phyloP scores from a whole-genome alignment of 2,329 filamentous ascomycete species.

The Erysiphe pulchra region DNA sequence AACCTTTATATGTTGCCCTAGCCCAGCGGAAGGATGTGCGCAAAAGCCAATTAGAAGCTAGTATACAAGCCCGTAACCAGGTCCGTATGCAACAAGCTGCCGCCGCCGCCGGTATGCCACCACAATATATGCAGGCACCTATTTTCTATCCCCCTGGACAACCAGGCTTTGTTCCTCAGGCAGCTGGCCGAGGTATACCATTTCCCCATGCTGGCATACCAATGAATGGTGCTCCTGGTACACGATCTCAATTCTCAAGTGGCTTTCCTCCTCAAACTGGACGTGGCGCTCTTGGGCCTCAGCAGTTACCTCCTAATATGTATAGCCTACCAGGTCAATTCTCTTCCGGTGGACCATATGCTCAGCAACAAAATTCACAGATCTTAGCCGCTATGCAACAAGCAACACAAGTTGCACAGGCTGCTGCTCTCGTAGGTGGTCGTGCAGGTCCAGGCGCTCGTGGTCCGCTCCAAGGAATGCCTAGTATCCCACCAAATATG shows the following conservation, averaged over 20 bases:
- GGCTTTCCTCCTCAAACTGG: conserved; percentile 63
- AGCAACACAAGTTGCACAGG: conserved; percentile 28
- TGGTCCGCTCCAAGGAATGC: conserved; percentile 37
- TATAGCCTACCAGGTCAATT: conserved; percentile 62
- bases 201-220: conserved; percentile 36
- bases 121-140: conserved; percentile 65
- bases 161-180: conserved; percentile 37
- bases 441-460: conserved; percentile 21
- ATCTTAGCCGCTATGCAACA: conserved; percentile 67
- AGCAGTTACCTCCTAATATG: conserved; percentile 69
- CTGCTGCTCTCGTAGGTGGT: conserved; percentile 21
- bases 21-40: conserved; percentile 99
- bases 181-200: conserved; percentile 32
- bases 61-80: conserved; percentile 97
- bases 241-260: conserved; percentile 65
- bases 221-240: conserved; percentile 48
- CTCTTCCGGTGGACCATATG: conserved; percentile 52
- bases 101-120: conserved; percentile 67
- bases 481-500: conserved; percentile 50
- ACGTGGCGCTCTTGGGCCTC: conserved; percentile 57
- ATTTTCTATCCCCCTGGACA: conserved; percentile 81
- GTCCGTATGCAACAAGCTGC: conserved; percentile 95
- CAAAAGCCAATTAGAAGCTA: conserved; percentile 97
- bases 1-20: conserved; percentile 92
- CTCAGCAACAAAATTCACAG: conserved; percentile 54